Conservation (phyloP, 129 eudicot species). For the Pseudognaphalium luteoalbum region DNA sequence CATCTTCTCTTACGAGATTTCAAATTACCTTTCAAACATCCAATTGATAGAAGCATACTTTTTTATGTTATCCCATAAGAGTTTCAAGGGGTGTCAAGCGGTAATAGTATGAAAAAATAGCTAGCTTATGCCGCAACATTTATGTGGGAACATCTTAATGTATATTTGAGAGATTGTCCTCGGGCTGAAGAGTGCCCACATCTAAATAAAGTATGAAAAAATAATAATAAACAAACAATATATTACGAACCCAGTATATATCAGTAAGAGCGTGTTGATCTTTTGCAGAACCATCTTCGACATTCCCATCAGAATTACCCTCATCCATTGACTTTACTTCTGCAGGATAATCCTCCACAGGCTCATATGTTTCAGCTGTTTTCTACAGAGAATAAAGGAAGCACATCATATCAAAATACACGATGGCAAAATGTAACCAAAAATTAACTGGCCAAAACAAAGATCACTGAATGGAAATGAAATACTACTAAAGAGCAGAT, state of each 20-base stretch:
- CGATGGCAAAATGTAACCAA: not conserved
- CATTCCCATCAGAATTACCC: conserved; percentile 39
- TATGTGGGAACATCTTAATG: too few species aligned
- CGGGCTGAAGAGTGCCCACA: too few species aligned
- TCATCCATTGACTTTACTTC: conserved; percentile 44
- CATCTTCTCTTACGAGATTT: too few species aligned
- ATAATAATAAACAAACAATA: not conserved
- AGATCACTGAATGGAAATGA: not conserved
- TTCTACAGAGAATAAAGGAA: conserved; percentile 42
- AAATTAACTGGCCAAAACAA: not conserved
- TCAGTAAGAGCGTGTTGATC: conserved; percentile 67
- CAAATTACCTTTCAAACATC: too few species aligned
- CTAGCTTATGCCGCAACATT: too few species aligned
- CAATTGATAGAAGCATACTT: too few species aligned
- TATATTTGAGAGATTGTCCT: too few species aligned
- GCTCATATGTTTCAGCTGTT: conserved; percentile 37
- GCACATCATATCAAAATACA: conserved; percentile 1
- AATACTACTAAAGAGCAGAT: conserved; percentile 8
- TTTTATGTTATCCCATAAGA: too few species aligned
- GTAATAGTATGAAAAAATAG: too few species aligned
- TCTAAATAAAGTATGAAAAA: not conserved
- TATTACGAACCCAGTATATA: conserved; percentile 67
- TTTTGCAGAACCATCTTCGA: conserved; percentile 40
- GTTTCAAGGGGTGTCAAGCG: too few species aligned
- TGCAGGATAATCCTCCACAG: conserved; percentile 27